Percentiles rank a stretch among this genome's conserved stretches.
Conservation (phyloP, 495 filamentous ascomycete species). For the Podospora anserina region DNA sequence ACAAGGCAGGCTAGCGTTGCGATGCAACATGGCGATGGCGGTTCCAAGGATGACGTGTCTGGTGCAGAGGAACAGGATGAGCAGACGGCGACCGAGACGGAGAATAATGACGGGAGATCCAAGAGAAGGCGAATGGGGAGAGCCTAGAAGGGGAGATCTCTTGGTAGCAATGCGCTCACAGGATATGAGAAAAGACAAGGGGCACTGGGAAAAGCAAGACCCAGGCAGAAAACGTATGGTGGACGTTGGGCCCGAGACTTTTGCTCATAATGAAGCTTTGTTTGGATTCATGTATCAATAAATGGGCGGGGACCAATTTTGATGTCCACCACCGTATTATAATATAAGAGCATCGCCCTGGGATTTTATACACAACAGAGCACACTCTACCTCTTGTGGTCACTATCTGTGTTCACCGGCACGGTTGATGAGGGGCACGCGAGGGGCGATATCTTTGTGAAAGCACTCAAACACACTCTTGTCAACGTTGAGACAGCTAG, state of each 20-base stretch:
- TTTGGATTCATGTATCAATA: background rate
- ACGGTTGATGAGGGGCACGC: too few relatives aligned
- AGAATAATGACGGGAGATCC: conserved; percentile 5
- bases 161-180: background rate
- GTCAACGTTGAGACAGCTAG: too few relatives aligned
- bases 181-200: background rate
- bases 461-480: too few relatives aligned
- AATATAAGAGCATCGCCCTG: background rate
- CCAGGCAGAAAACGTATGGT: too few relatives aligned
- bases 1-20: conserved; percentile 32
- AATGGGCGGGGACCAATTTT: background rate
- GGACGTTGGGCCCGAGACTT: too few relatives aligned
- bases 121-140: conserved; percentile 1
- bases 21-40: conserved; percentile 9
- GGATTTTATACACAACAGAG: background rate
- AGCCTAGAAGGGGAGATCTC: background rate
- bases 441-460: too few relatives aligned
- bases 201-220: background rate
- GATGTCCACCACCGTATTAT: background rate
- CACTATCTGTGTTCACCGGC: background rate
- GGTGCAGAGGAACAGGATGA: conserved; percentile 14
- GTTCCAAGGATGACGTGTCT: background rate
- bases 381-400: background rate
- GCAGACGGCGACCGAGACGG: conserved; percentile 7
- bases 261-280: background rate